phyloP scores from a whole-genome alignment of 2,329 filamentous ascomycete genomes.

The Fusarium redolens region DNA sequence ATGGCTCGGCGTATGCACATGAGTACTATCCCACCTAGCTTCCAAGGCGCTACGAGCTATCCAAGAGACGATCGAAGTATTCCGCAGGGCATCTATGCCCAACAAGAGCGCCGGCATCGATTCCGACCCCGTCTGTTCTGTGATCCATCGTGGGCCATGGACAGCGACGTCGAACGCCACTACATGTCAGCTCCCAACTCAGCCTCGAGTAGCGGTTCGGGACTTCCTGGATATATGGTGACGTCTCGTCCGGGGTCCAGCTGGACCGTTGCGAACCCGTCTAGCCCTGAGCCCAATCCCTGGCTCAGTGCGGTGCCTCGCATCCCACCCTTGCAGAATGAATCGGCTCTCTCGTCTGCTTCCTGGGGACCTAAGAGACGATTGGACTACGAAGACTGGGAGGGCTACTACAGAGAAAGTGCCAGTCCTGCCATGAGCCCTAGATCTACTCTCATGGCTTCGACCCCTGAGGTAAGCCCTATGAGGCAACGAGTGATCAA shows the following conservation, averaged over 20 bases:
- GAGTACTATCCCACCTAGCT: conserved; percentile 14
- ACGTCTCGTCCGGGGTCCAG: conserved; percentile 41
- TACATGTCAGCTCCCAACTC: conserved; percentile 43
- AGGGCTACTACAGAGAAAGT: conserved; percentile 33
- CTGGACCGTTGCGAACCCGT: conserved; percentile 31
- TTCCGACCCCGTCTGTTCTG: conserved; percentile 41
- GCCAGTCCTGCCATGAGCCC: conserved; percentile 36
- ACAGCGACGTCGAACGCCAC: conserved; percentile 33
- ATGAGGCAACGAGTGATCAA: conserved; percentile 5
- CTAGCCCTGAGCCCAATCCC: conserved; percentile 39
- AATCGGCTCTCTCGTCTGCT: conserved; percentile 1
- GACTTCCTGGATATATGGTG: conserved; percentile 42
- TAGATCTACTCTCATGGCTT: conserved; percentile 17
- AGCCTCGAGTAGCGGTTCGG: conserved; percentile 45
- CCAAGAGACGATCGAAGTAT: conserved; percentile 32
- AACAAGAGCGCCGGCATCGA: conserved; percentile 32
- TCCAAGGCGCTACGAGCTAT: conserved; percentile 30
- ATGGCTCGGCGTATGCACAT: conserved; percentile 35
- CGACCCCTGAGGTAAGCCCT: conserved; percentile 36
- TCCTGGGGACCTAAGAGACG: conserved; percentile 39
- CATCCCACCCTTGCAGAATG: conserved; percentile 22
- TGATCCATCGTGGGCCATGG: conserved; percentile 36
- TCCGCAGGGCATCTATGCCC: conserved; percentile 11
- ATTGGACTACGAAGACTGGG: conserved; percentile 36
- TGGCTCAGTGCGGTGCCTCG: conserved; percentile 41